Base-by-base conservation (phyloP, 202 grass and related monocot species). In the Alloteropsis angusta region DNA sequence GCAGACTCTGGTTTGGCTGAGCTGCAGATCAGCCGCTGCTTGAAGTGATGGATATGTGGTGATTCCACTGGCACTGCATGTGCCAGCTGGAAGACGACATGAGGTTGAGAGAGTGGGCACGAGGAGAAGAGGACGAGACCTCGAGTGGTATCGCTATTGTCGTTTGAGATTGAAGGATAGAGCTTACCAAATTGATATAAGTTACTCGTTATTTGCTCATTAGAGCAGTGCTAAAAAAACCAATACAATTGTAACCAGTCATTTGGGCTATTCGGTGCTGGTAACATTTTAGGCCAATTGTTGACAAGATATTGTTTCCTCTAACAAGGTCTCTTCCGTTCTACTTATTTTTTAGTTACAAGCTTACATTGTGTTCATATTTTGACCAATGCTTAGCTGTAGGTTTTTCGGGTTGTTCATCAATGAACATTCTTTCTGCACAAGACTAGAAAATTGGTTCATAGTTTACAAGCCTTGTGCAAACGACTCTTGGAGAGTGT, bases 201-300 rank as follows among this genome's bases (percentile, higher is more conserved):
- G n/a, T n/a, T n/a, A n/a, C n/a, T n/a, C n/a, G n/a, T n/a, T 43
- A 46, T 76, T 65, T 82, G 59, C 45, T 65, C 45, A 64, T 32
- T 62, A 35, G 57, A 77, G 42, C 42, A 68, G 41, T 45, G 22
- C 9, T 8, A n/a, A 68, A 47, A 15, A 68, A 47, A 28, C 43
- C 3, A 9, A 46, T 32, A 34, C 8, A n/a, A 52, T 35, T 19
- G n/a, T 22, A 63, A 65, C n/a, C n/a, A 61, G 30, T 4, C 45
- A 78, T 36, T 66, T 65, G 25, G 21, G 1, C 13, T 65, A 52
- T 32, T 50, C 30, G 26, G 13, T 50, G n/a, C 76, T 55, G 32
- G 15, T 78, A 78, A 65, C 45, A 9, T 78, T 50, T 25, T 78
- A 28, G 32, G 6, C 15, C 47, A 79, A 26, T 26, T 2, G 14